Base-by-base conservation (phyloP, 2,329 filamentous ascomycete genomes). In the Tolypocladium capitatum region DNA sequence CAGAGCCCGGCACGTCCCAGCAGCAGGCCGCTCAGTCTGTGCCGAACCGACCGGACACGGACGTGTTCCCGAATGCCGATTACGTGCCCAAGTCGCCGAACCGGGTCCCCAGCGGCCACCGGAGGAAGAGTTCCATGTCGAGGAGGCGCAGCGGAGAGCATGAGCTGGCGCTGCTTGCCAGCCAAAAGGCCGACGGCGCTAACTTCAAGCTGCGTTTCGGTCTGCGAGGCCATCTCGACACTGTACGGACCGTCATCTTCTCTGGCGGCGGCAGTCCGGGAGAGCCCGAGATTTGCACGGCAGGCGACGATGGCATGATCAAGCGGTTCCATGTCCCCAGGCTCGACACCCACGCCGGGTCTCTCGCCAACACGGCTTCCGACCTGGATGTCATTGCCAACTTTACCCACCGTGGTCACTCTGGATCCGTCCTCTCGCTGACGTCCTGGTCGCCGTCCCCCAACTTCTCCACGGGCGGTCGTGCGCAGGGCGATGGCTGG, bases 261-360 rank as follows among this genome's bases (percentile, higher is more conserved):
- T 97, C 90, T 1, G 92, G 92, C 24, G 92, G 92, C 38, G 92
- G 92, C 51, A 96, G 89, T 59, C 90, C 90, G 4, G 88, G 87
- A 4, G 92, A 98, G 62, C 92, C 92, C 2, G 92, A 98, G 65
- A 91, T 98, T 47, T 97, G 91, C 67, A 98, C 91, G 3, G 88
- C 86, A 45, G 88, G 91, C 48, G 92, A 98, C 58, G 92, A 98
- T 62, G 91, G 91, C 49, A 85, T 91, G 57, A 86, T 98, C 63
- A 98, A 98, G 66, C 81, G 92, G 46, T 98, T 94, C 83, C 90
- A 94, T 58, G 89, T 98, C 51, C 92, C 92, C 10, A 83, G 86
- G 38, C 85, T 90, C 54, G 84, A 84, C 48, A 58, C 69, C 61
- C 62, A 78, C 66, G 55, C 66, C 7, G 63, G 60, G 21, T 55